Percentiles rank a stretch among this genome's conserved stretches.
Evolutionary conservation across 257 asterid genomes (phyloP).

Genomic region (Craterostigma plantagineum): DNA sequence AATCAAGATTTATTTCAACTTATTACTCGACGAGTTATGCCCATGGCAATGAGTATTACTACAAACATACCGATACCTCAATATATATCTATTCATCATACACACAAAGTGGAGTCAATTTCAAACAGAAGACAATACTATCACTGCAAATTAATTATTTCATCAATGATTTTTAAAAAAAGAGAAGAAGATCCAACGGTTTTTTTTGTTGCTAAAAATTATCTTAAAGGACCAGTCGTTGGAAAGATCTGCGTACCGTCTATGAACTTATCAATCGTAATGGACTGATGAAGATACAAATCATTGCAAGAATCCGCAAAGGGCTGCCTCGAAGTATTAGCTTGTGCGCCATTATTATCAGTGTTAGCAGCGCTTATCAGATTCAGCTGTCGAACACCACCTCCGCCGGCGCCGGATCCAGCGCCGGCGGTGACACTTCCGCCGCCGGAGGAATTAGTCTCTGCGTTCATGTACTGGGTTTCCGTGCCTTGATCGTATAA

Average conservation of each 20-base stretch:
- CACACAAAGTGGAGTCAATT: too few species aligned
- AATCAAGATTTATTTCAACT: background rate
- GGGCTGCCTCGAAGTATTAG: background rate
- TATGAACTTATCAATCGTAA: background rate
- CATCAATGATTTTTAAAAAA: too few species aligned
- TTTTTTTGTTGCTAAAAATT: too few species aligned
- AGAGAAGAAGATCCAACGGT: too few species aligned
- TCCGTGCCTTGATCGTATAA: background rate
- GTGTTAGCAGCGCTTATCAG: background rate
- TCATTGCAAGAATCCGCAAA: background rate
- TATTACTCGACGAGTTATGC: background rate
- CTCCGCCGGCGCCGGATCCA: background rate
- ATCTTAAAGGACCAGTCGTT: too few species aligned
- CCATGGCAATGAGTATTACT: too few species aligned
- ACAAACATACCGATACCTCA: too few species aligned
- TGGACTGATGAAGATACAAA: background rate
- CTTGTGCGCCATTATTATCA: background rate
- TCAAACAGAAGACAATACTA: too few species aligned
- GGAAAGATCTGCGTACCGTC: constrained; percentile 2
- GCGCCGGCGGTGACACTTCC: background rate
- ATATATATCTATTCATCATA: too few species aligned
- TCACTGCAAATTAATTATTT: too few species aligned
- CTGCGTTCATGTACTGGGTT: background rate
- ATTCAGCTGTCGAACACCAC: background rate
- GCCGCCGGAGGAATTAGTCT: background rate